Base-by-base conservation (phyloP, 192 early-diverging fungal species). In the Coemansia sp. region DNA sequence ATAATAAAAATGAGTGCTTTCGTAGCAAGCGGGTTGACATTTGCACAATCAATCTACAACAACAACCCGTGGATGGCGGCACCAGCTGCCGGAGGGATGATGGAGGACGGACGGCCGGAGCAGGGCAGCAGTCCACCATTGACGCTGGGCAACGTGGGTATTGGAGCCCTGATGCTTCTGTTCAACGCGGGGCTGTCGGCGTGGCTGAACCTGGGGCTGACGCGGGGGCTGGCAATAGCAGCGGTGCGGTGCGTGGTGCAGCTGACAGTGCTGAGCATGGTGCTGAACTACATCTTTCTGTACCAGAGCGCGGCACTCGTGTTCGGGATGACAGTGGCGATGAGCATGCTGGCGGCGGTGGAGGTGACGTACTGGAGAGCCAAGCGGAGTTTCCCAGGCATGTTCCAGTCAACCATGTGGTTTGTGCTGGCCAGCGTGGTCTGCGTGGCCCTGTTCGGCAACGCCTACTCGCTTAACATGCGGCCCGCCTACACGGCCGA, bases 171-270 rank as follows among this genome's bases (percentile, higher is more conserved):
- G 15, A 70, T 93, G 39, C 85, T 93, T 19, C 45, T 84, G 13
- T 57, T 86, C 46, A 90, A 90, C 62, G 86, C 84, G 56, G 62
- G 54, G 3, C 72, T 91, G 21, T 91, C 90, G 3, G 39, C 85
- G n/a, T 75, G 69, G 47, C 74, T 96, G 21, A 87, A 89, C 0
- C 81, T 94, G 19, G 85, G 87, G 5, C 64, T 96, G 6, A 87
- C 87, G 64, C 72, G 56, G 16, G 87, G 86, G 3, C 68, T 96
- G 11, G 74, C 91, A 9, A 75, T 94, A 6, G 82, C 90, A 8
- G 83, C 91, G 0, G 54, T 87, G 46, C 87, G 93, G 22, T 93
- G 90, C 66, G 70, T 94, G 26, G 82, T 90, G 18, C 94, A 96
- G 67, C 81, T 96, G 37, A 88, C 89, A 4, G 52, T 92, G 19